Evolutionary conservation across 371 early-diverging fungal species (phyloP), one percentile per base, ranked within the genome.

Genomic region (Thermomucor indicae-seudaticae): DNA sequence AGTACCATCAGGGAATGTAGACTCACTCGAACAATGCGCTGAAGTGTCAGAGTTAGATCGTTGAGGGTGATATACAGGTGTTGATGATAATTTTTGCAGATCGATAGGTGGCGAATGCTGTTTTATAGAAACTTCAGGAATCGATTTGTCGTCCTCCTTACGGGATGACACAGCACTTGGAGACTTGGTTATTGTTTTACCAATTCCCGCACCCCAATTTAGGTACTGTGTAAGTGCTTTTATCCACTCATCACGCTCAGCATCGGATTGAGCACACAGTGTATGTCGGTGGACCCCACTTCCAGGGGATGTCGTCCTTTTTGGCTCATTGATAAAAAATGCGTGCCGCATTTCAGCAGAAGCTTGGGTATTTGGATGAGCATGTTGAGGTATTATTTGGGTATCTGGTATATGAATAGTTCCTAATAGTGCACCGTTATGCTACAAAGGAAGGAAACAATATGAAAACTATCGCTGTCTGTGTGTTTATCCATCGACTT

Each of bases 211-310:
- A 64, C 65, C 8, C 64, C 67, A 53, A 63, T 46, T 57, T 12
- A 41, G 67, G 45, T 73, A 62, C 12, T 62, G 54, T 38, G 65
- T 48, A 5, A 89, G 63, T 1, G 83, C 82, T 37, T 76, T 73
- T 0, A 93, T 84, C 93, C 94, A 95, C 35, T 82, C 83, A 57
- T 93, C 93, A 25, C 93, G 74, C 53, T 95, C 95, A 22, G 64
- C 62, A 53, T 92, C 94, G 8, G 85, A 86, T 22, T 87, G 90
- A 11, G 93, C 93, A 64, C 89, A 90, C 19, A 96, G 82, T 22
- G 91, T 81, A 56, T 90, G 90, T 14, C 84, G 64, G 25, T 70
- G 62, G 0, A 79, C 65, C 22, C 80, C 76, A 48, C 76, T 80
- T 34, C 78, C 71, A 16, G 51, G 51, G 7, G 32, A 43, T 25